Base-by-base conservation (phyloP, 2,329 filamentous ascomycete species). In the Ophiocordyceps camponoti-floridani region DNA sequence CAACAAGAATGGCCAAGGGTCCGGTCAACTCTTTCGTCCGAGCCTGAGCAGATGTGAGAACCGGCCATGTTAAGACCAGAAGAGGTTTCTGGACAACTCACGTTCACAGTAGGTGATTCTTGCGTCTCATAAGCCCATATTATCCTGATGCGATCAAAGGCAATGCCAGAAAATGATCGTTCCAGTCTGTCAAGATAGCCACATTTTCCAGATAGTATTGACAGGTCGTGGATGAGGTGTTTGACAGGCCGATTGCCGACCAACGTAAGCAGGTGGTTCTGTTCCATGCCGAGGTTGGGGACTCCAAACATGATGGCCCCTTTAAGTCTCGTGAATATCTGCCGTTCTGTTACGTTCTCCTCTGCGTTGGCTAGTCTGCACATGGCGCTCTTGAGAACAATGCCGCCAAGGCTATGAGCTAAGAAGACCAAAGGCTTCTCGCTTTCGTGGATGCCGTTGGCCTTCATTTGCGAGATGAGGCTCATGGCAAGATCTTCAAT, bases 371-470 rank as follows among this genome's bases (percentile, higher is more conserved):
- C 37, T 18, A 40, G 16, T 23, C 19, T 40, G 37, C 40, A 14
- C 6, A 26, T 12, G 18, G 23, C 40, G 19, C 19, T 23, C n/a
- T 41, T 41, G 6, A 41, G 18, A 23, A 41, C 19, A 11, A 41
- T 26, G 23, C 40, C 40, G 23, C 40, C 40, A 11, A 41, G 40
- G 19, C 40, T 41, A 8, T 41, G 40, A 11, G 19, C 40, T 14
- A 41, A 4, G 23, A 41, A 41, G 9, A 41, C n/a, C 11, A 41
- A 11, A 14, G 40, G 40, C 13, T 13, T 27, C 16, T 13, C 19
- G 23, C 40, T 27, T 12, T 41, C 47, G 51, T 43, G 43, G 43
- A 44, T 46, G 46, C 47, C 41, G 45, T 47, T 43, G 44, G 45
- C 47, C 42, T 46, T 44, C 48, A 31, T 38, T 43, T 46, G 43